Percentiles rank a stretch among this genome's conserved stretches.
Evolutionary conservation across 345 rosid species (phyloP).

Genomic region (Gossypium rotundifolium): DNA sequence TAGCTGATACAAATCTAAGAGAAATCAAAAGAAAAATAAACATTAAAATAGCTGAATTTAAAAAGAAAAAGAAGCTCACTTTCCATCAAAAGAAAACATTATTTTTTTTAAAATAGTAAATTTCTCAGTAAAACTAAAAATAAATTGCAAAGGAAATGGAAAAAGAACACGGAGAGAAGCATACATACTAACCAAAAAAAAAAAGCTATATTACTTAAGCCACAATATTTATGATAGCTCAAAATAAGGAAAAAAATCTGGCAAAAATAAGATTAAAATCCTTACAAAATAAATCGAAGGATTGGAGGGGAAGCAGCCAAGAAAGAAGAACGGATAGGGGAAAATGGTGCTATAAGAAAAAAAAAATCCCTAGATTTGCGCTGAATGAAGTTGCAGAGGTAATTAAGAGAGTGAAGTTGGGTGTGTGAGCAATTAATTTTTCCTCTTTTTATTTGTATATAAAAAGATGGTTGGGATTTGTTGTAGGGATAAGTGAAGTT

Average conservation of each 20-base stretch:
- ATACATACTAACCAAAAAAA: background rate
- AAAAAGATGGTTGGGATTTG: background rate
- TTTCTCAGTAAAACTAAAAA: background rate
- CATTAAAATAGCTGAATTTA: background rate
- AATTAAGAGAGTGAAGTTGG: background rate
- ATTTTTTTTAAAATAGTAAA: background rate
- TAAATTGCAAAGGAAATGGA: background rate
- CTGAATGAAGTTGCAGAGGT: slow-evolving; percentile 2
- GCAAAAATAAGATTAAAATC: too few relatives aligned
- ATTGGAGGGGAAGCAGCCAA: background rate
- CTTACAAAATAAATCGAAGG: background rate
- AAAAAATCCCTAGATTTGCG: slow-evolving; percentile 22
- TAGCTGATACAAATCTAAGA: background rate
- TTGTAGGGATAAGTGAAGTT: slow-evolving; percentile 32
- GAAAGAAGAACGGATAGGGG: slow-evolving; percentile 5
- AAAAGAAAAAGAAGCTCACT: background rate
- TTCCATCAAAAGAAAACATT: background rate
- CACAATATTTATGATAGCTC: background rate
- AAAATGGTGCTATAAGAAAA: slow-evolving; percentile 11
- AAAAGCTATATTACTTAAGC: background rate
- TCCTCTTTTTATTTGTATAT: background rate
- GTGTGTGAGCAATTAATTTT: background rate
- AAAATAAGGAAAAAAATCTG: background rate
- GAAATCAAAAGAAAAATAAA: background rate
- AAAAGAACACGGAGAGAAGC: background rate